Percentiles rank a stretch among this genome's conserved stretches.
These are phyloP conservation scores for Micromonas pusilla DNA, from an alignment of 139 green algal species.

Conservation along the genomic window DNA sequence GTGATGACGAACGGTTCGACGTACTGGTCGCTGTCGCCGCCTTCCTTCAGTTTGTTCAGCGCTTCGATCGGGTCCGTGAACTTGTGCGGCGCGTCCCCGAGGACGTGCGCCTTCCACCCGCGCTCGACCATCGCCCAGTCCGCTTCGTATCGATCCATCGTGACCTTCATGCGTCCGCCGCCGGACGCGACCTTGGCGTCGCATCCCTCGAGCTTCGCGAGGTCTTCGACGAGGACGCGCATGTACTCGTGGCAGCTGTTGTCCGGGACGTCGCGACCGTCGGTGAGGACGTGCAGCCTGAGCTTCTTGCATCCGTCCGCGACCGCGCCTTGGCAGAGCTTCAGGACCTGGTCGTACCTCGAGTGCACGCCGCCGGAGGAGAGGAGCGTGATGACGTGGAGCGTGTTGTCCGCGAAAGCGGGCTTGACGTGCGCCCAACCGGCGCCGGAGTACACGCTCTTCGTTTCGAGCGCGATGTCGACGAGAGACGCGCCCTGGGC, in stretches of 20 bases:
- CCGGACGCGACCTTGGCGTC: conserved; percentile 86
- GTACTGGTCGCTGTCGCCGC: conserved; percentile 46
- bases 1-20: conserved; percentile 47
- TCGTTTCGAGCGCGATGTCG: conserved; percentile 75
- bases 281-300: conserved; percentile 82
- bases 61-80: conserved; percentile 70
- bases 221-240: conserved; percentile 58
- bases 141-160: conserved; percentile 96
- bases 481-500: conserved; percentile 87
- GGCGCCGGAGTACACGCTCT: conserved; percentile 63
- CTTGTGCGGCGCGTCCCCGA: conserved; percentile 73
- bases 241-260: conserved; percentile 70
- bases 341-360: conserved; percentile 72
- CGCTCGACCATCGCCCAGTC: conserved; percentile 93
- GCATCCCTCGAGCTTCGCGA: conserved; percentile 47
- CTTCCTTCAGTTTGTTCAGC: conserved; percentile 54
- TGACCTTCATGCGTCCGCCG: conserved; percentile 87
- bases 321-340: conserved; percentile 55
- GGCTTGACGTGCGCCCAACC: conserved; percentile 76
- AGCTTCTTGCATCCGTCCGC: conserved; percentile 78
- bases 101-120: conserved; percentile 83
- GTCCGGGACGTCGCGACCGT: conserved; percentile 88
- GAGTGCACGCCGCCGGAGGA: conserved; percentile 90
- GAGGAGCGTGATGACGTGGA: conserved; percentile 93
- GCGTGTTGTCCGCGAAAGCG: conserved; percentile 70